These are phyloP conservation scores for Verticillium zaregamsianum DNA, from an alignment of 2,329 filamentous ascomycete genomes.

Conservation along the genomic window DNA sequence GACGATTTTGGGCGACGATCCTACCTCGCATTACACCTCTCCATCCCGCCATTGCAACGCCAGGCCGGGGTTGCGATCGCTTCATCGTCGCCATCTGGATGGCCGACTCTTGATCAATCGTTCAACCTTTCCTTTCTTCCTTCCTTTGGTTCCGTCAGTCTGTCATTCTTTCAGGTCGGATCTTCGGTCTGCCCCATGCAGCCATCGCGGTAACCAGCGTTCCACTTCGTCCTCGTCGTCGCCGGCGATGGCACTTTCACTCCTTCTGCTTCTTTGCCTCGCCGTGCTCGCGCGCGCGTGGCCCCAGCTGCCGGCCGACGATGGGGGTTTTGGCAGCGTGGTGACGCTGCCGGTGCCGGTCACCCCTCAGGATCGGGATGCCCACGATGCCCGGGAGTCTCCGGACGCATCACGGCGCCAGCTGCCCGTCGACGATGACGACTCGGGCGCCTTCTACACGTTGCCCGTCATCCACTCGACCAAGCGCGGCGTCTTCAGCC, in stretches of 20 bases:
- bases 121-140: not conserved
- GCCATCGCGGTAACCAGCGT: not conserved
- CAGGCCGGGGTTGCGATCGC: not conserved
- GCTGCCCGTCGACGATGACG: conserved; percentile 8
- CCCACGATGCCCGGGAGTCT: not conserved
- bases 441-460: conserved; percentile 16
- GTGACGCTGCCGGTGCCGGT: conserved; percentile 11
- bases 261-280: conserved; percentile 6
- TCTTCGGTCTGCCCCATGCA: not conserved
- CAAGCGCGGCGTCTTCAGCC: conserved; percentile 29
- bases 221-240: not conserved
- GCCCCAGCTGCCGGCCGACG: conserved; percentile 13
- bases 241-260: conserved; percentile 10
- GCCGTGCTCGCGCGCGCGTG: conserved; percentile 6
- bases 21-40: not conserved
- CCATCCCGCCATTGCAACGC: not conserved
- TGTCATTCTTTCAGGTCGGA: not conserved
- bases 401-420: conserved; percentile 2
- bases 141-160: not conserved
- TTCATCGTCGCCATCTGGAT: not conserved
- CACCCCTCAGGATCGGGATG: not conserved
- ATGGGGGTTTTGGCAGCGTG: conserved; percentile 2
- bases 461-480: conserved; percentile 25
- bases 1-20: not conserved
- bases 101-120: not conserved